Conservation (phyloP, 768 basidiomycete genomes). For the Cystofilobasidium capitatum region DNA sequence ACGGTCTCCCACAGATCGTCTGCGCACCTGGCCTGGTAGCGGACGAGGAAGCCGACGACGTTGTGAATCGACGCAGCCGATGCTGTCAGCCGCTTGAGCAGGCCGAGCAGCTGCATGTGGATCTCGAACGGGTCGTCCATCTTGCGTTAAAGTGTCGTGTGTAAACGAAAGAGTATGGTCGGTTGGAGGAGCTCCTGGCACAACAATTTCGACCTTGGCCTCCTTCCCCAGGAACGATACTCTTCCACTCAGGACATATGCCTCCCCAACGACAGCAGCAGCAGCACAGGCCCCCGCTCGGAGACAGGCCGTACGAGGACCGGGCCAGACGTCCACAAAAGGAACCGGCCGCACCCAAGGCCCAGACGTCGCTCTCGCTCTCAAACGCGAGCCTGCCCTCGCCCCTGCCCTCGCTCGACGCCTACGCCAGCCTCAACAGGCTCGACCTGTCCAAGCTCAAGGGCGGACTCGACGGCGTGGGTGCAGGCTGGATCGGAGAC, state of each 20-base stretch:
- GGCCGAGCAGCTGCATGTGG: slow-evolving; percentile 59
- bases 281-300: no score
- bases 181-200: no score
- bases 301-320: no score
- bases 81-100: slow-evolving; percentile 58
- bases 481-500: slow-evolving; percentile 25
- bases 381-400: background rate
- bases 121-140: slow-evolving; percentile 38
- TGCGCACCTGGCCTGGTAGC: slow-evolving; percentile 71
- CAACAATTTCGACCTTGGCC: no score
- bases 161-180: no score
- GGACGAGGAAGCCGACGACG: slow-evolving; percentile 73
- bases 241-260: no score
- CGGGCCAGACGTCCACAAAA: no score
- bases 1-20: slow-evolving; percentile 93
- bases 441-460: slow-evolving; percentile 19
- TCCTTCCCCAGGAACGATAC: no score
- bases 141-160: background rate
- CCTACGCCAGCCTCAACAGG: slow-evolving; percentile 14
- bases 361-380: slow-evolving; percentile 5
- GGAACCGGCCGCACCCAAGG: background rate
- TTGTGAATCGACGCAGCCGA: slow-evolving; percentile 83
- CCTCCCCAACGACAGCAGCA: no score
- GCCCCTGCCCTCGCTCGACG: background rate
- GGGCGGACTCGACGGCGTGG: background rate